Evolutionary conservation across 495 filamentous ascomycete genomes (phyloP).

Genomic region (Lasiosphaeria ovina): DNA sequence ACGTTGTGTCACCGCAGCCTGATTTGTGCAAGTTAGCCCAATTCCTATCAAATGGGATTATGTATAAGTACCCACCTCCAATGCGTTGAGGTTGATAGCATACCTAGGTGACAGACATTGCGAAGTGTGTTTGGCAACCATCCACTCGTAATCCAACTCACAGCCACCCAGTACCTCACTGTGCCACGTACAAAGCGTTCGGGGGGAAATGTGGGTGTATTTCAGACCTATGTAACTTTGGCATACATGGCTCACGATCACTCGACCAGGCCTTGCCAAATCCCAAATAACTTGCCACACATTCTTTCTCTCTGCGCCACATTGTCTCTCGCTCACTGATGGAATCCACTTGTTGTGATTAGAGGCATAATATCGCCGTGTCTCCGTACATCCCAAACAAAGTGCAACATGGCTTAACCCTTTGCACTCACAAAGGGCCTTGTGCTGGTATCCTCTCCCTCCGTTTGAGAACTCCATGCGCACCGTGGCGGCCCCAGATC

Average conservation of each 20-base stretch:
- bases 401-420: not conserved
- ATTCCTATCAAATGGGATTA: too few relatives aligned
- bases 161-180: too few relatives aligned
- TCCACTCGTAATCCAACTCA: too few relatives aligned
- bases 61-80: too few relatives aligned
- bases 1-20: too few relatives aligned
- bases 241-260: conserved; percentile 11
- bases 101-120: too few relatives aligned
- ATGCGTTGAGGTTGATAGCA: too few relatives aligned
- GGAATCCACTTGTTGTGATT: not conserved
- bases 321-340: not conserved
- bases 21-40: too few relatives aligned
- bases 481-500: not conserved
- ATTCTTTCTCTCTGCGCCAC: conserved; percentile 1
- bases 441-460: conserved; percentile 9
- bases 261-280: conserved; percentile 16
- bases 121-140: too few relatives aligned
- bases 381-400: not conserved
- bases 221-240: conserved; percentile 14
- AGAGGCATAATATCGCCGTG: conserved; percentile 1
- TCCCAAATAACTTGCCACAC: conserved; percentile 6
- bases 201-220: conserved; percentile 11
- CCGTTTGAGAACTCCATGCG: conserved; percentile 19
- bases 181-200: not conserved
- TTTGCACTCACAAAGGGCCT: conserved; percentile 1